Evolutionary conservation across 805 yeast genomes (phyloP).

Genomic region (Yarrowia divulgata): DNA sequence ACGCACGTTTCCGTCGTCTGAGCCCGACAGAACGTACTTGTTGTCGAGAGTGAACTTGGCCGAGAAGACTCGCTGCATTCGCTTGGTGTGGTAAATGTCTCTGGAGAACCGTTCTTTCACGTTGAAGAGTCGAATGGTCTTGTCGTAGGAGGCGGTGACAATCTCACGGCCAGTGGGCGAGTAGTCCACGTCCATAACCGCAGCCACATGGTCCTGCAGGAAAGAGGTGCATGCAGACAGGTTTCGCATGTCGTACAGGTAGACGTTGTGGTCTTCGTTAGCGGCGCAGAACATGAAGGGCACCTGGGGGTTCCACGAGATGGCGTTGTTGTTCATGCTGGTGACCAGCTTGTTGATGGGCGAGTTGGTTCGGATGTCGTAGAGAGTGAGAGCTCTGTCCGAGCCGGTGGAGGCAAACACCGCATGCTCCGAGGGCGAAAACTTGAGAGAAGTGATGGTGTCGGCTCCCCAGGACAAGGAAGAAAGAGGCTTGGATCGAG

Average conservation of each 20-base stretch:
- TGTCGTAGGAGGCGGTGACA: slow-evolving; percentile 94
- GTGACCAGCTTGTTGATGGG: slow-evolving; percentile 93
- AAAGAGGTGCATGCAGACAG: slow-evolving; percentile 81
- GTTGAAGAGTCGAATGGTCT: slow-evolving; percentile 82
- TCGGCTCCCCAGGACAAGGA: slow-evolving; percentile 97
- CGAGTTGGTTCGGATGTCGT: slow-evolving; percentile 87
- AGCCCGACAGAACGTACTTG: slow-evolving; percentile 84
- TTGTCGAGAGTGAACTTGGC: slow-evolving; percentile 89
- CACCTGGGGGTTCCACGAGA: slow-evolving; percentile 98
- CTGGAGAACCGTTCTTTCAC: slow-evolving; percentile 87
- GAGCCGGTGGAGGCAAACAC: slow-evolving; percentile 88
- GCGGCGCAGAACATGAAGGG: slow-evolving; percentile 93
- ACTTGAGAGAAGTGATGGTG: slow-evolving; percentile 78
- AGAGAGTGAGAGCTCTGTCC: slow-evolving; percentile 88
- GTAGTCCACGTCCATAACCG: slow-evolving; percentile 92
- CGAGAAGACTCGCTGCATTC: slow-evolving; percentile 95
- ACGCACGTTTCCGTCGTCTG: slow-evolving; percentile 95
- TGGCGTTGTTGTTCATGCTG: slow-evolving; percentile 78
- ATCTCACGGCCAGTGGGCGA: slow-evolving; percentile 97
- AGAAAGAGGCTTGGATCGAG: slow-evolving; percentile 76
- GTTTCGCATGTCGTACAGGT: slow-evolving; percentile 96
- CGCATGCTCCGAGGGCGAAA: slow-evolving; percentile 89
- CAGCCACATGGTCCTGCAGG: slow-evolving; percentile 93
- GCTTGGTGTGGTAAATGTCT: slow-evolving; percentile 93
- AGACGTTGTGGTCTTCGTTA: slow-evolving; percentile 92